phyloP scores from a whole-genome alignment of 495 filamentous ascomycete genomes.

The Apodospora peruviana region DNA sequence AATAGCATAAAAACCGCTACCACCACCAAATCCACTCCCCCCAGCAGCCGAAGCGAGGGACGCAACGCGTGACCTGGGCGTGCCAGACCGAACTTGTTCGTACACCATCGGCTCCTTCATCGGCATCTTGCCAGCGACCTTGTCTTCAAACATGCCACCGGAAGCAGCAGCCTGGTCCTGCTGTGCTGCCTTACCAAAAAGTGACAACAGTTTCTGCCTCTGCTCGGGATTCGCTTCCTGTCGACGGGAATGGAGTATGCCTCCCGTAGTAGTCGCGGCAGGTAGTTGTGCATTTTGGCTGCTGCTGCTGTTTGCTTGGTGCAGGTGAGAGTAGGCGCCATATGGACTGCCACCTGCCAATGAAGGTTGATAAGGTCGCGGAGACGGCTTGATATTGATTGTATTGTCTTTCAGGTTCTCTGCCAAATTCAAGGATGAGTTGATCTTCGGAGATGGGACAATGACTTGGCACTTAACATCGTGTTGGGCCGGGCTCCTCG shows the following conservation, averaged over 20 bases:
- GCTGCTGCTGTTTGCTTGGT: conserved; percentile 11
- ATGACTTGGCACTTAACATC: conserved; percentile 1
- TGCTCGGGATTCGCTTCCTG: conserved; percentile 49
- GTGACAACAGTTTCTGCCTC: conserved; percentile 59
- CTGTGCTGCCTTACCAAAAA: conserved; percentile 54
- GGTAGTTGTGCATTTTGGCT: too few relatives aligned
- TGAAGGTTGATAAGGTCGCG: background rate
- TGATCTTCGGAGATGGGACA: conserved; percentile 17
- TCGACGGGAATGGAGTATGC: conserved; percentile 5
- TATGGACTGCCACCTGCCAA: background rate
- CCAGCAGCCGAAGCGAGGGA: conserved; percentile 31
- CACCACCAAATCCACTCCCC: too few relatives aligned
- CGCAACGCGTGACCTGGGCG: conserved; percentile 33
- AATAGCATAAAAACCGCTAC: too few relatives aligned
- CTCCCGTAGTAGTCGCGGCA: background rate
- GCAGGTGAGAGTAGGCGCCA: conserved; percentile 8
- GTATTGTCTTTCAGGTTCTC: background rate
- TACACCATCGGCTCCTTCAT: conserved; percentile 27
- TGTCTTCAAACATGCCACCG: conserved; percentile 40
- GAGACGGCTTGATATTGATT: background rate
- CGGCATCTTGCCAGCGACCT: conserved; percentile 18
- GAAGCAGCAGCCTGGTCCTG: conserved; percentile 26
- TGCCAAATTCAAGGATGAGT: background rate
- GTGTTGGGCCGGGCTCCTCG: background rate
- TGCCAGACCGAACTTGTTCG: conserved; percentile 30